phyloP scores from a whole-genome alignment of 805 yeast genomes.

The Sugiyamaella americana region DNA sequence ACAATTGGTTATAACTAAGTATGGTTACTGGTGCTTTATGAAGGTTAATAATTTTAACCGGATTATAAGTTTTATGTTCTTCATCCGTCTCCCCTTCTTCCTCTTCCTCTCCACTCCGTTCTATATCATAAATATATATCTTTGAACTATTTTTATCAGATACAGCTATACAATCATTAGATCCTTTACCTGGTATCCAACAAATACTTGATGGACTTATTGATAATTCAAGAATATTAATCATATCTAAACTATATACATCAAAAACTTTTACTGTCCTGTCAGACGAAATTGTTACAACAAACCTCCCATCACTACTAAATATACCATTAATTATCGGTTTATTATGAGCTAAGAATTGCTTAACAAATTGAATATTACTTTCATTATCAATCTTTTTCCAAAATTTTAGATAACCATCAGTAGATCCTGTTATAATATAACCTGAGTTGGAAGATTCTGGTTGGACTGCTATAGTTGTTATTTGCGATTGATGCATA shows the following conservation, averaged over 20 bases:
- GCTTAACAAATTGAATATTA: slow-evolving; percentile 32
- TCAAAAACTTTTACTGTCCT: slow-evolving; percentile 32
- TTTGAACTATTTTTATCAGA: slow-evolving; percentile 17
- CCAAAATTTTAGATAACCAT: slow-evolving; percentile 37
- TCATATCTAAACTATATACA: slow-evolving; percentile 34
- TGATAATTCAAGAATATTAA: slow-evolving; percentile 28
- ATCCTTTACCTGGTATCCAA: slow-evolving; percentile 19
- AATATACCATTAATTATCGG: slow-evolving; percentile 18
- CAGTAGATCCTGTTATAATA: slow-evolving; percentile 29
- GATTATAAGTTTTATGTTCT: slow-evolving; percentile 12
- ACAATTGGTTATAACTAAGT: slow-evolving; percentile 23
- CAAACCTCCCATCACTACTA: slow-evolving; percentile 22
- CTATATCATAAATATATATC: slow-evolving; percentile 24
- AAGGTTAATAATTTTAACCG: slow-evolving; percentile 15
- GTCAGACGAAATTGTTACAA: slow-evolving; percentile 27
- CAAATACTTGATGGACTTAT: slow-evolving; percentile 26
- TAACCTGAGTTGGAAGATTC: slow-evolving; percentile 13
- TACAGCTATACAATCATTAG: slow-evolving; percentile 14
- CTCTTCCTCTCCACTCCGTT: background rate
- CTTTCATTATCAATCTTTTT: slow-evolving; percentile 17
- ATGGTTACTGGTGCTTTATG: slow-evolving; percentile 25
- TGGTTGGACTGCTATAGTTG: slow-evolving; percentile 2
- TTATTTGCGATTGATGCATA: slow-evolving; percentile 11
- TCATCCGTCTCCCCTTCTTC: background rate
- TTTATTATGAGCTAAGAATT: slow-evolving; percentile 24